A percentile compares a stretch with the other conserved stretches of the same genome.
phyloP scores from a whole-genome alignment of 306 rosid species.

The Canavalia gladiata region DNA sequence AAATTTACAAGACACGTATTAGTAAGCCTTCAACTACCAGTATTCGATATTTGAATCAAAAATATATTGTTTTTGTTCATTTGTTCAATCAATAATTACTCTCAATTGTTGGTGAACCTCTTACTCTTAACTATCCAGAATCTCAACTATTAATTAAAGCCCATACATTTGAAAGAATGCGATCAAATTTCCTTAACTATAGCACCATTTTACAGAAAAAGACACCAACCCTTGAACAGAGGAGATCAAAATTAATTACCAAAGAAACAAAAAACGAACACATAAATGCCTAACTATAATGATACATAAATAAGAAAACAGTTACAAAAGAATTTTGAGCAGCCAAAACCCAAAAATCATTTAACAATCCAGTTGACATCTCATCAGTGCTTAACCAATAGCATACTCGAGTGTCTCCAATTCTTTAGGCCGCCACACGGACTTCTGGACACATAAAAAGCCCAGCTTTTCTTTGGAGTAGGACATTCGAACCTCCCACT shows the following conservation, averaged over 20 bases:
- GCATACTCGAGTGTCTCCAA: conserved; percentile 72
- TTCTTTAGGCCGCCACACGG: conserved; percentile 89
- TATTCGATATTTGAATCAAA: conserved; percentile 20
- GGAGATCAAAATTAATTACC: conserved; percentile 56
- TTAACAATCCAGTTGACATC: conserved; percentile 39
- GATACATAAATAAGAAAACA: conserved; percentile 60
- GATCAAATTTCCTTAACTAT: conserved; percentile 44
- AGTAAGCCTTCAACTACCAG: not conserved
- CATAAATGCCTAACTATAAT: conserved; percentile 57
- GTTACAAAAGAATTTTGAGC: conserved; percentile 56
- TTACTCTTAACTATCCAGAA: conserved; percentile 30
- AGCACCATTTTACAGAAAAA: conserved; percentile 47
- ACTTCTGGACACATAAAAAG: conserved; percentile 82
- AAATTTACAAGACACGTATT: not conserved
- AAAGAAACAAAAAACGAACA: conserved; percentile 29
- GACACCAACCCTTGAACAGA: conserved; percentile 45
- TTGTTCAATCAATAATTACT: conserved; percentile 42
- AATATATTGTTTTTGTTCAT: conserved; percentile 2
- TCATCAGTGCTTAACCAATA: conserved; percentile 52
- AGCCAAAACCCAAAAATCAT: conserved; percentile 54
- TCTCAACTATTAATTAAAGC: conserved; percentile 43
- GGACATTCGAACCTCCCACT: conserved; percentile 93
- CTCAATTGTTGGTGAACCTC: conserved; percentile 22
- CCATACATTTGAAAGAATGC: conserved; percentile 59
- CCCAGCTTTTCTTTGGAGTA: conserved; percentile 80